A percentile compares a stretch with the other conserved stretches of the same genome.
Evolutionary conservation across 78 protist genomes (phyloP).

Genomic region (slime mould (Dictyostelium discoideum)): DNA sequence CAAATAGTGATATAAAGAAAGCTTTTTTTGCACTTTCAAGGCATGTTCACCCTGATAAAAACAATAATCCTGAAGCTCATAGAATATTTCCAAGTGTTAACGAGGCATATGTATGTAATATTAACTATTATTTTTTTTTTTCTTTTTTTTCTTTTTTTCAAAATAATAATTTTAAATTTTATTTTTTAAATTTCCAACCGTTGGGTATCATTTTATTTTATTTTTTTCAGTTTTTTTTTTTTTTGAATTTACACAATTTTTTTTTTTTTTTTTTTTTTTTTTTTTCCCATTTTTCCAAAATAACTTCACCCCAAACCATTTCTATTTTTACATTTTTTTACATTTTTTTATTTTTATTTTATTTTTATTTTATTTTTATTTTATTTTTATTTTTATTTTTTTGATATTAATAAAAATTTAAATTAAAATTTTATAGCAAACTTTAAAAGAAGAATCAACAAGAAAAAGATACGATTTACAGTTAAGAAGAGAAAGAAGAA

Average conservation of each 20-base stretch:
- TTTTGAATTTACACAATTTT: not conserved
- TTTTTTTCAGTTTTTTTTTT: not conserved
- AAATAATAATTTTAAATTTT: not conserved
- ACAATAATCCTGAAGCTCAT: not conserved
- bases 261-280: not conserved
- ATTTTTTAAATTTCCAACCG: not conserved
- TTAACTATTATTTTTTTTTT: not conserved
- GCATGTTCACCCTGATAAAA: constrained; percentile 6
- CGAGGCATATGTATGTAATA: constrained; percentile 20
- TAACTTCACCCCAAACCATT: not conserved
- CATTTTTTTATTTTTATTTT: too few relatives aligned
- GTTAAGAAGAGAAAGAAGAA: not conserved
- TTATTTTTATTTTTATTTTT: too few relatives aligned
- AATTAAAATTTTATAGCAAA: not conserved
- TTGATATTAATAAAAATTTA: not conserved
- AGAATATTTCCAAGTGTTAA: not conserved
- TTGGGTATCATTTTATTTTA: not conserved
- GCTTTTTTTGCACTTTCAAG: not conserved
- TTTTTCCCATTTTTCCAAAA: too few relatives aligned
- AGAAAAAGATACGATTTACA: constrained; percentile 2
- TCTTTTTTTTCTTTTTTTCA: too few relatives aligned
- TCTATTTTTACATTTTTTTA: too few relatives aligned
- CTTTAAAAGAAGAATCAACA: not conserved
- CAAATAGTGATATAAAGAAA: not conserved
- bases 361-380: too few relatives aligned